phyloP scores from a whole-genome alignment of 441 rosid genomes.

The Hura crepitans region DNA sequence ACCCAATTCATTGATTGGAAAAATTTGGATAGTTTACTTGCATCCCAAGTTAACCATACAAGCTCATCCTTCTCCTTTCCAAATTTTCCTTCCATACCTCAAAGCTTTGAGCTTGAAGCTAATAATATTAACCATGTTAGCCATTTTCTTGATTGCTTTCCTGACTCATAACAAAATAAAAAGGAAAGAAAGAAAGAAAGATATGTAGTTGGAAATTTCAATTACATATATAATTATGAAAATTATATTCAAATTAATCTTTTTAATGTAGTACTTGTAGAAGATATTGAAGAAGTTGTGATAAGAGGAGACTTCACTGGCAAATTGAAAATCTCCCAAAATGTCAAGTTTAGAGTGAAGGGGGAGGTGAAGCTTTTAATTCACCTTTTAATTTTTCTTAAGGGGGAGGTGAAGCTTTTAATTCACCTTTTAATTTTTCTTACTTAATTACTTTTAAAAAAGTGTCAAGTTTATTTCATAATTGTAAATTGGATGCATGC shows the following conservation, averaged over 20 bases:
- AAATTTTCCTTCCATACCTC: conserved; percentile 32
- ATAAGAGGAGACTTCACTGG: not conserved
- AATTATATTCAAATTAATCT: not conserved
- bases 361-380: conserved; percentile 24
- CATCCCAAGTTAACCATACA: conserved; percentile 37
- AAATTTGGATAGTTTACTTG: conserved; percentile 48
- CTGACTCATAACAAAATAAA: conserved; percentile 36
- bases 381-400: too few species aligned
- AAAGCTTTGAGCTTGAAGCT: conserved; percentile 32
- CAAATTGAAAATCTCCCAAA: conserved; percentile 15
- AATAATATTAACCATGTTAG: conserved; percentile 27
- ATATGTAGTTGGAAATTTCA: too few species aligned
- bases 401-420: conserved; percentile 12
- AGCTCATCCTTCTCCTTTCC: conserved; percentile 22
- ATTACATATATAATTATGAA: not conserved
- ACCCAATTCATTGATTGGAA: conserved; percentile 59
- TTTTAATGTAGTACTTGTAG: too few species aligned
- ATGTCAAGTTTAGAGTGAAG: conserved; percentile 5
- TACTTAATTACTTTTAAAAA: not conserved
- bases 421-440: not conserved
- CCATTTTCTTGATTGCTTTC: conserved; percentile 58
- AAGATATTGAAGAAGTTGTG: not conserved
- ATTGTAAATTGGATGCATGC: conserved; percentile 26
- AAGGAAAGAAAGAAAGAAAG: not conserved
- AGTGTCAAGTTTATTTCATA: conserved; percentile 9